Base-by-base conservation (phyloP, 2,329 filamentous ascomycete species). In the Penicillium sp. region DNA sequence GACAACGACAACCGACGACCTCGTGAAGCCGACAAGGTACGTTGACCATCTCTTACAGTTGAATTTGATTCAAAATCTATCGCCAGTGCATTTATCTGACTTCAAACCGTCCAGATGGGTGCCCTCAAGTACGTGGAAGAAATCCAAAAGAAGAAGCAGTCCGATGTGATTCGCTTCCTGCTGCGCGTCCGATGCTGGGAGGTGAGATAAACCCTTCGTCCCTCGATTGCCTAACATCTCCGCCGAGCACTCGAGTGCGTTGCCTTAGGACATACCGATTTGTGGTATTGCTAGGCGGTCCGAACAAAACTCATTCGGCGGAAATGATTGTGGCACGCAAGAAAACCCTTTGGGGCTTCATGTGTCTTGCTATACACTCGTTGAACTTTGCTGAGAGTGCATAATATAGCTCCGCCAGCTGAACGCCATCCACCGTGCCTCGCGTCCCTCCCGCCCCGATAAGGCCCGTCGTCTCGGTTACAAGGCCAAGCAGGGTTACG, bases 141-240 rank as follows among this genome's bases (percentile, higher is more conserved):
- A 87, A 89, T 99, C 84, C 91, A 97, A 82, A 97, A 99, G 91
- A 97, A 96, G 91, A 99, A 99, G 91, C 94, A 99, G 89, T 96
- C 91, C 80, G 94, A 99, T 87, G 89, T 99, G 78, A 90, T 97
- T 84, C 92, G 92, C 84, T 99, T 99, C 87, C 89, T 99, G 83
- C 91, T 97, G 81, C 93, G 91, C 80, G 47, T 96, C 78, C 92
- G 94, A 84, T 99, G 94, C 92, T 99, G 94, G 94, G 94, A 99
- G 90, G 93, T 80, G 76, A 79, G 76, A 75, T 63, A 65, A 70
- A 65, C 51, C 68, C 66, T 65, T 66, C 61, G 63, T 63, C 60
- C 61, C 64, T 67, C 69, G 66, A 69, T 65, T 57, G 60, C 68
- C 69, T 70, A 65, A 71, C 65, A 70, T 70, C 65, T 63, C 69